Conservation (phyloP, 768 basidiomycete genomes). For the Leccinum sublutescens region DNA sequence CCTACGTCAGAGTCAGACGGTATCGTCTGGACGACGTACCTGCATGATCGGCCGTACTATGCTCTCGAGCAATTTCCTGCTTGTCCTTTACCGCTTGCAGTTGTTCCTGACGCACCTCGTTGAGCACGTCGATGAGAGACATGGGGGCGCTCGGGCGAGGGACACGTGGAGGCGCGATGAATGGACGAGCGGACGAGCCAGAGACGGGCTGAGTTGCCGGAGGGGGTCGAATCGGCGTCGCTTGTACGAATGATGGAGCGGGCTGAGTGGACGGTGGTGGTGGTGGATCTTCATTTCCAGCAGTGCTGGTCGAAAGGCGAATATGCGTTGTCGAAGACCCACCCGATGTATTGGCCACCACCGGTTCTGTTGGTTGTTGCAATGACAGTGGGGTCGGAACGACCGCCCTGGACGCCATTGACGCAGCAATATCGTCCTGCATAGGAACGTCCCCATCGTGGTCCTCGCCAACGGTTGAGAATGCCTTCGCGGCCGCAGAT, state of each 20-base stretch:
- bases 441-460: slow-evolving; percentile 3
- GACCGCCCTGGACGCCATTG: not conserved
- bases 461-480: not conserved
- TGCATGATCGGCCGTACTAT: not conserved
- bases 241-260: not conserved
- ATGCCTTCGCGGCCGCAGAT: not conserved
- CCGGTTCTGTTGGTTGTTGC: not conserved
- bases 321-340: not conserved
- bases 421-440: slow-evolving; percentile 1
- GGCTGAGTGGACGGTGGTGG: slow-evolving; percentile 5
- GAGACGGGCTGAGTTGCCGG: slow-evolving; percentile 1
- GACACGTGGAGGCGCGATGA: slow-evolving; percentile 25
- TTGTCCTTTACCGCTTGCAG: not conserved
- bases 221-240: not conserved
- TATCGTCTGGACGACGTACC: not conserved
- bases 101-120: slow-evolving; percentile 9
- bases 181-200: not conserved
- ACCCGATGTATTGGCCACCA: not conserved
- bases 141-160: slow-evolving; percentile 13
- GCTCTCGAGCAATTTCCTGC: not conserved
- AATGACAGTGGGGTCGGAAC: not conserved
- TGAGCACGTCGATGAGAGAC: slow-evolving; percentile 23
- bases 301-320: not conserved
- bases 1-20: not conserved
- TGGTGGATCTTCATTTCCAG: not conserved